These are phyloP conservation scores for Colletotrichum chlorophyti DNA, from an alignment of 2,329 filamentous ascomycete species.

Conservation along the genomic window DNA sequence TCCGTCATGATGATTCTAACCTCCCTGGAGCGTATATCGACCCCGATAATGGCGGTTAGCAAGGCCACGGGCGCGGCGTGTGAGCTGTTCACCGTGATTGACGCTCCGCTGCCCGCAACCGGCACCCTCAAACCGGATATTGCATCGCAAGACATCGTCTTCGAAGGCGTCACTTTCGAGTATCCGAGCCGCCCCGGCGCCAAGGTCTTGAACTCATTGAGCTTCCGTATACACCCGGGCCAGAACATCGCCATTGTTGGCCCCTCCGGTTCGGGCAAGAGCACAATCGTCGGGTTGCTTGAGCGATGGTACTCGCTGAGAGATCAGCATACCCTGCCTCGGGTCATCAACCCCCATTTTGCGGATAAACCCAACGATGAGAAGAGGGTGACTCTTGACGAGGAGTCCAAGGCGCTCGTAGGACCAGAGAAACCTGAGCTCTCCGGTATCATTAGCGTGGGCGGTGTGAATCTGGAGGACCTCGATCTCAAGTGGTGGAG, in stretches of 20 bases:
- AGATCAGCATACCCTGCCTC: conserved; percentile 17
- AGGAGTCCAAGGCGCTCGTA: neutral
- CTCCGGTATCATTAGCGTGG: conserved; percentile 25
- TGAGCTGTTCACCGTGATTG: conserved; percentile 38
- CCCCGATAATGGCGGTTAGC: conserved; percentile 44
- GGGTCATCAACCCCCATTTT: neutral
- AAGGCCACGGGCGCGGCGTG: conserved; percentile 38
- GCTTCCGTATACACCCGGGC: conserved; percentile 31
- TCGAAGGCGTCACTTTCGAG: conserved; percentile 34
- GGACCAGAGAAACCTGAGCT: neutral
- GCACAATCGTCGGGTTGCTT: conserved; percentile 74
- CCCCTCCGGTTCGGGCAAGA: conserved; percentile 76
- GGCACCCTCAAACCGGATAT: conserved; percentile 34
- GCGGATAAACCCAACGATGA: conserved; percentile 2
- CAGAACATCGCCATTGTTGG: conserved; percentile 47
- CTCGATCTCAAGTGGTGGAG: conserved; percentile 48
- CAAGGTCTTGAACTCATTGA: conserved; percentile 41
- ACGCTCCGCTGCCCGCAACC: conserved; percentile 31
- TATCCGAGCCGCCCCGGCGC: conserved; percentile 38
- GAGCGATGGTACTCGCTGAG: conserved; percentile 60
- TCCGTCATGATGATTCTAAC: conserved; percentile 46
- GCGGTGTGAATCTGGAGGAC: conserved; percentile 30
- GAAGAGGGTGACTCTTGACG: conserved; percentile 2
- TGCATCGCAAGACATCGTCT: conserved; percentile 27
- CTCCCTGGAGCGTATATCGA: conserved; percentile 44